Conservation (phyloP, 108 stramenopile species). For the Conticribra weissflogii region DNA sequence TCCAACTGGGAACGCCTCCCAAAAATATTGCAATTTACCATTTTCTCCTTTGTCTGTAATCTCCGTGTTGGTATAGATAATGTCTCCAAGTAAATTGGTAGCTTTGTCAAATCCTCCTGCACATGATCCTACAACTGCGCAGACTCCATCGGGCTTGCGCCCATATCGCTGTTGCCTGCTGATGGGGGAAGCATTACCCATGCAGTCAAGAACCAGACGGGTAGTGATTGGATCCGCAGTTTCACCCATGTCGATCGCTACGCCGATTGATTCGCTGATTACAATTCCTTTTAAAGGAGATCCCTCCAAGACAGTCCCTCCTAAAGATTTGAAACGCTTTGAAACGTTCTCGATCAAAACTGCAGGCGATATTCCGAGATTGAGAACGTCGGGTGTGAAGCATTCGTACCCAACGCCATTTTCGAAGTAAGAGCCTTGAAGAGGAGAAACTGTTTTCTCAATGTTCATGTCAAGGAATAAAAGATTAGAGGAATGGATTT, state of each 20-base stretch:
- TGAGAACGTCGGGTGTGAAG: constrained; percentile 74
- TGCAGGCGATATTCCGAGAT: constrained; percentile 76
- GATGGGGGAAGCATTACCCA: constrained; percentile 93
- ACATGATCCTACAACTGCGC: constrained; percentile 88
- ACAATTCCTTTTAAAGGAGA: constrained; percentile 72
- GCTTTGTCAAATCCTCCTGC: constrained; percentile 82
- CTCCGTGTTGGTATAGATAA: constrained; percentile 91
- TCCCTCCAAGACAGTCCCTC: constrained; percentile 68
- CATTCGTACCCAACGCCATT: constrained; percentile 83
- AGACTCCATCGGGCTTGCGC: constrained; percentile 87
- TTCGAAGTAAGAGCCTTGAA: constrained; percentile 77
- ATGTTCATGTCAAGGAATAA: too few relatives aligned
- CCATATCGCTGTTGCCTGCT: constrained; percentile 84
- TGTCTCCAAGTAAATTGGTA: constrained; percentile 84
- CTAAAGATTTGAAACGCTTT: constrained; percentile 56
- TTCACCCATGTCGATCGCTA: constrained; percentile 75
- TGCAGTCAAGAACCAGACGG: constrained; percentile 90
- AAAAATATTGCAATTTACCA: constrained; percentile 89
- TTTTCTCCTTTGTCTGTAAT: constrained; percentile 68
- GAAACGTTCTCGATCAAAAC: constrained; percentile 64
- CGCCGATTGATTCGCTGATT: constrained; percentile 68
- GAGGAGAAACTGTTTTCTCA: constrained; percentile 55
- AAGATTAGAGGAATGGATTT: too few relatives aligned
- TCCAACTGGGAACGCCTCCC: constrained; percentile 95
- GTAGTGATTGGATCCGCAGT: constrained; percentile 73